Evolutionary conservation across 2,329 filamentous ascomycete genomes (phyloP).

Genomic region (Mycogone perniciosa): DNA sequence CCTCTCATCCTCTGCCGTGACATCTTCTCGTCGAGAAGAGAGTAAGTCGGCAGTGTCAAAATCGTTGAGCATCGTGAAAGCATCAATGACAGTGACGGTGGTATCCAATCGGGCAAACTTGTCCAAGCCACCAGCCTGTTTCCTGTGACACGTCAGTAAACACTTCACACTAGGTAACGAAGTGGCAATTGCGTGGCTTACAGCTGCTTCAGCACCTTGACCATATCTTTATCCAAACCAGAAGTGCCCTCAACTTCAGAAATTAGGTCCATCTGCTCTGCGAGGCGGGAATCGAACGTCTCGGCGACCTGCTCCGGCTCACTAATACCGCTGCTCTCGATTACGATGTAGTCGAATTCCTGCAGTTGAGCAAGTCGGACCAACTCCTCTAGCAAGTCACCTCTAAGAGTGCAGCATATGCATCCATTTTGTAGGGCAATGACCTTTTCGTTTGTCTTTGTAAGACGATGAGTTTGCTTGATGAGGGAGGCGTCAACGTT

Average conservation of each 20-base stretch:
- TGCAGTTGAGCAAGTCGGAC: slow-evolving; percentile 55
- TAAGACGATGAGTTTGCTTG: slow-evolving; percentile 47
- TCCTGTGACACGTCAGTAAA: slow-evolving; percentile 21
- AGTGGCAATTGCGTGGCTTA: slow-evolving; percentile 15
- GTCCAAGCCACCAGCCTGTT: slow-evolving; percentile 56
- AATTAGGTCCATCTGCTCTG: slow-evolving; percentile 37
- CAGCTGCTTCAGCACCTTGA: slow-evolving; percentile 32
- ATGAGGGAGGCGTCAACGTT: slow-evolving; percentile 62
- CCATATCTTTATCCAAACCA: slow-evolving; percentile 29
- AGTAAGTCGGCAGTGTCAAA: slow-evolving; percentile 65
- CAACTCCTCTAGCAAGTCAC: slow-evolving; percentile 64
- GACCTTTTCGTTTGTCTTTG: slow-evolving; percentile 56
- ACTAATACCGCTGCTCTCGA: slow-evolving; percentile 66
- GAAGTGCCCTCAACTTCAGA: slow-evolving; percentile 24
- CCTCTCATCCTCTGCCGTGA: slow-evolving; percentile 61
- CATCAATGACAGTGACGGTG: slow-evolving; percentile 66
- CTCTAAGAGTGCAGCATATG: slow-evolving; percentile 69
- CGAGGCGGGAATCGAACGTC: slow-evolving; percentile 57
- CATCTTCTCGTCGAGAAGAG: slow-evolving; percentile 56
- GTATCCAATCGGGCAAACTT: slow-evolving; percentile 63
- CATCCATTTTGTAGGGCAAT: slow-evolving; percentile 67
- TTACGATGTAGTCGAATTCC: slow-evolving; percentile 64
- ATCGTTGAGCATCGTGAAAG: slow-evolving; percentile 65
- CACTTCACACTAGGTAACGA: neutral
- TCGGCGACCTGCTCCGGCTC: slow-evolving; percentile 69